These are phyloP conservation scores for Yamadazyma diddensiae DNA, from an alignment of 1,139 yeast genomes.

Conservation along the genomic window DNA sequence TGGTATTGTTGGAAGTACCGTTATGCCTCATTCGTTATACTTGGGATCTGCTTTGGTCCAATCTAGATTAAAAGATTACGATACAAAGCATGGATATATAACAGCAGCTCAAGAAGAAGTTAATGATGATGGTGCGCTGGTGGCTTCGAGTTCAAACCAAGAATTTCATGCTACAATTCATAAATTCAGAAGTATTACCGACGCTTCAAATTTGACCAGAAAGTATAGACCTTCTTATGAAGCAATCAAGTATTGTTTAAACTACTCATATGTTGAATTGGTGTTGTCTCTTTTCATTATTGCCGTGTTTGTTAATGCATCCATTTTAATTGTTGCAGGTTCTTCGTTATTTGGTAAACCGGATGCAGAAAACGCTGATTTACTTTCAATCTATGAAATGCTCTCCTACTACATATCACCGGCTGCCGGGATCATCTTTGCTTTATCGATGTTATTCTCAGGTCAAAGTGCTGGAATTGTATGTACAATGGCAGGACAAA, in stretches of 20 bases:
- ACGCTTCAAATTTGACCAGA: conserved; percentile 29
- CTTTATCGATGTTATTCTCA: conserved; percentile 69
- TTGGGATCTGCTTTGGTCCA: conserved; percentile 77
- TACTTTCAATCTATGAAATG: conserved; percentile 65
- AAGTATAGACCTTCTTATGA: conserved; percentile 57
- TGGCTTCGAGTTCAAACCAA: conserved; percentile 6
- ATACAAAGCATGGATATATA: conserved; percentile 42
- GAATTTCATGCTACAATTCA: conserved; percentile 24
- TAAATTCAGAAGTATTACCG: conserved; percentile 34
- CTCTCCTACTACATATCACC: conserved; percentile 59
- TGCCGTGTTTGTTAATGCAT: conserved; percentile 76
- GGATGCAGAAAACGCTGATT: conserved; percentile 69
- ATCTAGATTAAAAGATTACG: conserved; percentile 66
- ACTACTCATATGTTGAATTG: conserved; percentile 64
- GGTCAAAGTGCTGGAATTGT: conserved; percentile 85
- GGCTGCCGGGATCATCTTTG: conserved; percentile 73
- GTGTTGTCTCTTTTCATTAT: conserved; percentile 65
- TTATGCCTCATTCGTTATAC: conserved; percentile 78
- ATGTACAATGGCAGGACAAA: conserved; percentile 83
- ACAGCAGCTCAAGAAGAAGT: conserved; percentile 5
- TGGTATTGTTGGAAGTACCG: conserved; percentile 79
- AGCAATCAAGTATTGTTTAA: conserved; percentile 65
- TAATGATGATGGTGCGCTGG: background rate
- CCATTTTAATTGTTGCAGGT: conserved; percentile 75
- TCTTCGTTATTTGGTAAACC: conserved; percentile 64